Conservation (phyloP, 2,329 filamentous ascomycete species). For the Parascedosporium putredinis region DNA sequence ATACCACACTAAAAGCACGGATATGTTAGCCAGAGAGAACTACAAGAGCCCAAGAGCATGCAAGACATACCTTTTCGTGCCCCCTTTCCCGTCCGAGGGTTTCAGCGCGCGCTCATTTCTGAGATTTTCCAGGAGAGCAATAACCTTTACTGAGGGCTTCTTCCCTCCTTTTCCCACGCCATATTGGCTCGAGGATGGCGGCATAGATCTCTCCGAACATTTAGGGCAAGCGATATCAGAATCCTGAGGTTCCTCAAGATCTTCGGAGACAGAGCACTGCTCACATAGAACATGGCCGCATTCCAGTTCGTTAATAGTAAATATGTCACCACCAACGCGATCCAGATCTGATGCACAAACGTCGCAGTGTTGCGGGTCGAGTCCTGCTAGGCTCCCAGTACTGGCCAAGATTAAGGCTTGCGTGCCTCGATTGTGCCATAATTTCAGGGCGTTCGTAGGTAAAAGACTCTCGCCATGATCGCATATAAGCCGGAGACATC, state of each 20-base stretch:
- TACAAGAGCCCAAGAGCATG: too few species aligned
- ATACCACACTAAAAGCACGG: slow-evolving; percentile 13
- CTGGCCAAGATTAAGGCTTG: slow-evolving; percentile 11
- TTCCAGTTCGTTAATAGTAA: background rate
- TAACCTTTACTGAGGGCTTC: background rate
- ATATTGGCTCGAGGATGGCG: background rate
- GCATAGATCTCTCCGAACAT: background rate
- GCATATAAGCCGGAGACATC: slow-evolving; percentile 19
- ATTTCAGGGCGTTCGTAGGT: slow-evolving; percentile 12
- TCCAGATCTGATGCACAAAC: background rate
- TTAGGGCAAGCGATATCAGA: background rate
- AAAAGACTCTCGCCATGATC: slow-evolving; percentile 20
- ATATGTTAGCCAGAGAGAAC: too few species aligned
- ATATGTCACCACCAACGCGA: background rate
- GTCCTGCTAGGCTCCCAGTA: slow-evolving; percentile 7
- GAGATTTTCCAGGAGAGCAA: background rate
- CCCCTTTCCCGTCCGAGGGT: background rate
- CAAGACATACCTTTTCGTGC: background rate
- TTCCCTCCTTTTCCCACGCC: background rate
- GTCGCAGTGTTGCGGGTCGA: background rate
- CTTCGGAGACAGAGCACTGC: background rate
- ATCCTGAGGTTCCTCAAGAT: background rate
- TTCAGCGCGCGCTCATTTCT: background rate
- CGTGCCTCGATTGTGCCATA: slow-evolving; percentile 6
- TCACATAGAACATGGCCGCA: background rate